Evolutionary conservation across 75 land plant genomes (phyloP), one percentile per base, ranked within the genome.

Genomic region (Cryptomeria japonica): DNA sequence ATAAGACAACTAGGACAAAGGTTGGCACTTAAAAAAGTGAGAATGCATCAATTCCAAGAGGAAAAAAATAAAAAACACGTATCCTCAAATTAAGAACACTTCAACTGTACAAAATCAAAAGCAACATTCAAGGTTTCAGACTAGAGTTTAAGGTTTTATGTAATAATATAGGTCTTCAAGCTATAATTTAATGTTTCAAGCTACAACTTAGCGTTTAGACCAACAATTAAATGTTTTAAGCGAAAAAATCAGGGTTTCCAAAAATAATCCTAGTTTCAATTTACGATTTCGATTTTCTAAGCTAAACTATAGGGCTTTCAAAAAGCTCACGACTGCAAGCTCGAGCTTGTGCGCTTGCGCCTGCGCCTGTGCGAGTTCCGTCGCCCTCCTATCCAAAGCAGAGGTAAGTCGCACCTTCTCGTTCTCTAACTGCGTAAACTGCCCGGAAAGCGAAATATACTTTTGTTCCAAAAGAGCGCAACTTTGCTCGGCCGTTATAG

Each of bases 401-500:
- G 91, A 64, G 10, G 92, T 73, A 36, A 94, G 93, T 55, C 92
- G 93, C 4, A 90, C 85, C 86, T 92, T 93, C 88, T 93, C 92
- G 6, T 93, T 89, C 84, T 96, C 90, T 37, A 96, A 78, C 16
- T 91, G 82, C 19, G 91, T 58, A 88, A 91, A 93, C 19, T 98
- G 96, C 2, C 88, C 85, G 15, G 93, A 87, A 18, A 98, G 94
- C 0, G 94, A 87, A 1, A 94, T 41, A 87, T 92, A 97, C 87
- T 94, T 94, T 91, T 98, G 99, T 92, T 98, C 99, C 39, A 97
- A 87, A 31, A 95, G 88, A 15, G 95, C 91, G 91, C 97, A 97
- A 44, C 93, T 95, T 88, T 98, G 99, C 89, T 98, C 99, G 22
- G 96, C 95, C 86, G 95, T 97, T 91, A 97, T 95, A 36, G 94